Evolutionary conservation across 495 filamentous ascomycete species (phyloP).

Genomic region (Aspergillus ostianus): DNA sequence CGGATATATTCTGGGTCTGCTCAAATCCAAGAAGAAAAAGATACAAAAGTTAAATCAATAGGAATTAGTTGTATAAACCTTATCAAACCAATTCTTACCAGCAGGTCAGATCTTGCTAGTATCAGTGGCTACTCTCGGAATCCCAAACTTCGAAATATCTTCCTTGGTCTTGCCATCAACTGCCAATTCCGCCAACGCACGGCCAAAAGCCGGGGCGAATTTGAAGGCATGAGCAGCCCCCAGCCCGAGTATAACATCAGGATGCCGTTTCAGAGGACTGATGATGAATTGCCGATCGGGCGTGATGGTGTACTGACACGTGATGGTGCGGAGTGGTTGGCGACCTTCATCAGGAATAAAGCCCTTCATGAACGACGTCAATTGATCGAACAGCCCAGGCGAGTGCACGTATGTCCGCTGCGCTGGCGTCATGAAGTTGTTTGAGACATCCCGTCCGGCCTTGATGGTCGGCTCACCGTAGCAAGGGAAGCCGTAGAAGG

Average conservation of each 20-base stretch:
- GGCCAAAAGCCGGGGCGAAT: slow-evolving; percentile 31
- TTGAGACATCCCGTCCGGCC: slow-evolving; percentile 25
- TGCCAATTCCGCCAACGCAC: slow-evolving; percentile 28
- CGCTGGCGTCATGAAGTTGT: slow-evolving; percentile 31
- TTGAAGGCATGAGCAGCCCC: slow-evolving; percentile 35
- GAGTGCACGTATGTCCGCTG: slow-evolving; percentile 30
- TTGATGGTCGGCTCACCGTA: slow-evolving; percentile 35
- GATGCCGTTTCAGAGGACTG: slow-evolving; percentile 24
- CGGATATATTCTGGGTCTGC: no score
- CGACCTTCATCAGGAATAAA: slow-evolving; percentile 27
- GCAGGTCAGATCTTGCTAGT: neutral
- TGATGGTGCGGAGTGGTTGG: slow-evolving; percentile 27
- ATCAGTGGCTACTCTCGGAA: neutral
- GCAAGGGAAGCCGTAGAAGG: slow-evolving; percentile 29
- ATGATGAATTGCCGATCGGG: slow-evolving; percentile 30
- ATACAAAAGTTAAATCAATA: no score
- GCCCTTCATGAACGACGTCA: slow-evolving; percentile 19
- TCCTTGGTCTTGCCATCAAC: slow-evolving; percentile 29
- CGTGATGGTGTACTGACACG: slow-evolving; percentile 31
- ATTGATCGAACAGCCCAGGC: slow-evolving; percentile 20
- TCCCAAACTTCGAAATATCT: slow-evolving; percentile 28
- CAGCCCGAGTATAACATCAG: slow-evolving; percentile 27
- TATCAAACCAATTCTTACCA: no score
- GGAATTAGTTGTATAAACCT: no score
- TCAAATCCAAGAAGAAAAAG: no score